These are phyloP conservation scores for Fagus sylvatica DNA, from an alignment of 306 rosid genomes.

Conservation along the genomic window DNA sequence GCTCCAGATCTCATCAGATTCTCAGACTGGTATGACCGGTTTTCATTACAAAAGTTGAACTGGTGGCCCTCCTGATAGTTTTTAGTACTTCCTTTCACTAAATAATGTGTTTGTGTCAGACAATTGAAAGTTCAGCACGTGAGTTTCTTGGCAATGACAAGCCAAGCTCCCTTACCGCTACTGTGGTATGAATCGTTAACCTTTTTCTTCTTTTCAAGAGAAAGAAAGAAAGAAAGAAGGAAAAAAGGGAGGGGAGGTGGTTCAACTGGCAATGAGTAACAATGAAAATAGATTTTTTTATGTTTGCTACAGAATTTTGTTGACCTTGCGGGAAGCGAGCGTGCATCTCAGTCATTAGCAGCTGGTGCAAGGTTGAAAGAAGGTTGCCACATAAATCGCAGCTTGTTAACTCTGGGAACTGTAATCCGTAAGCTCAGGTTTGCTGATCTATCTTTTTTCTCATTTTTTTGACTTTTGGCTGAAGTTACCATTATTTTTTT, in stretches of 20 bases:
- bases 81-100: conserved; percentile 24
- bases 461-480: conserved; percentile 24
- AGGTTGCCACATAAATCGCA: conserved; percentile 98
- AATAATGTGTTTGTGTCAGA: conserved; percentile 47
- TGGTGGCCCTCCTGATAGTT: conserved; percentile 11
- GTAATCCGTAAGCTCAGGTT: conserved; percentile 99
- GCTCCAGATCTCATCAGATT: conserved; percentile 99
- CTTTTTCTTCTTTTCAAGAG: neutral
- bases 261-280: too few species aligned
- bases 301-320: conserved; percentile 72
- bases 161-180: conserved; percentile 84
- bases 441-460: conserved; percentile 31
- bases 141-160: conserved; percentile 92
- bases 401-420: conserved; percentile 94
- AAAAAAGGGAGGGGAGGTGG: too few species aligned
- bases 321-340: conserved; percentile 97
- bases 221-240: neutral
- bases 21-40: conserved; percentile 73
- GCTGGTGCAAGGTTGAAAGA: conserved; percentile 96
- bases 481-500: conserved; percentile 6
- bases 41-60: conserved; percentile 4
- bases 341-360: conserved; percentile 93
- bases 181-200: conserved; percentile 65
- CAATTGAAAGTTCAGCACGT: conserved; percentile 88
- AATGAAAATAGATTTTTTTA: conserved; percentile 12